Conservation (phyloP, 164 flowering plant genomes). For the Dillenia suffruticosa region DNA sequence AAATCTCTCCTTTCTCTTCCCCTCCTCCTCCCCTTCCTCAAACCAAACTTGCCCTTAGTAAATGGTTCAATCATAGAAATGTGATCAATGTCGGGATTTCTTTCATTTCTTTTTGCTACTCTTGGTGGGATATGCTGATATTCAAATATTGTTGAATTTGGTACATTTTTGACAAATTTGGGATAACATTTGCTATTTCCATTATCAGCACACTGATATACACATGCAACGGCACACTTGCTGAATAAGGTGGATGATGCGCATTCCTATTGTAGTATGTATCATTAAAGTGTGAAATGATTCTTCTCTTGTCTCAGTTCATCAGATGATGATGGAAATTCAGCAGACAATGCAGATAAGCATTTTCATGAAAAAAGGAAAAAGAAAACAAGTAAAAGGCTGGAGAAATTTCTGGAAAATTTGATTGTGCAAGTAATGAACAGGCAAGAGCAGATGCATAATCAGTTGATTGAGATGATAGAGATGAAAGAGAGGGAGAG, state of each 20-base stretch:
- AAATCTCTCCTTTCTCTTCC: no score
- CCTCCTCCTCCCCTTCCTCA: no score
- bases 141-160: no score
- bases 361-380: constrained; percentile 28
- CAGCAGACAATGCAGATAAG: constrained; percentile 8
- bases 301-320: constrained; percentile 23
- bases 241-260: neutral
- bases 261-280: neutral
- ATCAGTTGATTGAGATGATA: constrained; percentile 37
- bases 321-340: constrained; percentile 18
- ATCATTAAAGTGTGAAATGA: neutral
- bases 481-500: constrained; percentile 53
- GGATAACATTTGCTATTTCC: neutral
- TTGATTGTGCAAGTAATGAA: constrained; percentile 35
- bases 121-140: no score
- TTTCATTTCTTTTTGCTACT: no score
- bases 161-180: neutral
- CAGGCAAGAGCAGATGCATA: constrained; percentile 60
- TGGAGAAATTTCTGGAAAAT: constrained; percentile 31
- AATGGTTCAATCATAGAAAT: no score
- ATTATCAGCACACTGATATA: neutral
- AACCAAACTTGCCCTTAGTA: no score
- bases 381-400: constrained; percentile 22
- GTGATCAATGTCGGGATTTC: no score
- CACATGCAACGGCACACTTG: neutral